Base-by-base conservation (phyloP, 2,329 filamentous ascomycete species). In the Beauveria pseudobassiana region DNA sequence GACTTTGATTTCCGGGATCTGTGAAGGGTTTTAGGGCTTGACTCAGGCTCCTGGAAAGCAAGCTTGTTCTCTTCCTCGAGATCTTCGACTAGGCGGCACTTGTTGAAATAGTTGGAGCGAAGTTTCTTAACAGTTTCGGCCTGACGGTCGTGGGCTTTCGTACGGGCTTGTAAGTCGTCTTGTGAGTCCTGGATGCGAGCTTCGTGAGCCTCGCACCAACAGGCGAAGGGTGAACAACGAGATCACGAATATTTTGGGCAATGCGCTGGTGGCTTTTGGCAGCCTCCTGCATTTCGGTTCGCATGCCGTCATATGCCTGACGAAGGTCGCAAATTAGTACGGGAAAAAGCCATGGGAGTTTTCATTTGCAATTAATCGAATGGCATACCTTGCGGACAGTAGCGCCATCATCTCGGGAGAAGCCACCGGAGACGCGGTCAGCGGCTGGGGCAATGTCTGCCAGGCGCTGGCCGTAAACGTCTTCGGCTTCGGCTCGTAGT, bases 21-120 rank as follows among this genome's bases (percentile, higher is more conserved):
- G 74, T 60, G 84, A 81, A 63, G 68, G 69, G 48, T 80, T 73
- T 86, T 80, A 3, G 89, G 88, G 73, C 89, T 92, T 40, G 74
- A 79, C 69, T 88, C 84, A 2, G 92, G 91, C 66, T 93, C 91
- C 74, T 96, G 92, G 76, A 99, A 99, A 45, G 93, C 95, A 61
- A 99, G 83, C 77, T 99, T 98, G 75, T 97, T 96, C 79, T 99
- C 96, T 76, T 99, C 95, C 74, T 99, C 95, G 64, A 98, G 78
- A 72, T 99, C 95, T 73, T 99, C 96, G 7, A 98, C 89, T 64
- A 97, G 80, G 55, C 96, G 88, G 74, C 95, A 99, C 77, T 98
- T 99, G 81, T 98, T 99, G 83, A 98, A 98, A 77, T 99, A 99
- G 69, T 91, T 90, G 75, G 90, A 96, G 66, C 95, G 87, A 68